A percentile compares a stretch with the other conserved stretches of the same genome.
Conservation (phyloP, 2,329 filamentous ascomycete species). For the Macrophomina tecta region DNA sequence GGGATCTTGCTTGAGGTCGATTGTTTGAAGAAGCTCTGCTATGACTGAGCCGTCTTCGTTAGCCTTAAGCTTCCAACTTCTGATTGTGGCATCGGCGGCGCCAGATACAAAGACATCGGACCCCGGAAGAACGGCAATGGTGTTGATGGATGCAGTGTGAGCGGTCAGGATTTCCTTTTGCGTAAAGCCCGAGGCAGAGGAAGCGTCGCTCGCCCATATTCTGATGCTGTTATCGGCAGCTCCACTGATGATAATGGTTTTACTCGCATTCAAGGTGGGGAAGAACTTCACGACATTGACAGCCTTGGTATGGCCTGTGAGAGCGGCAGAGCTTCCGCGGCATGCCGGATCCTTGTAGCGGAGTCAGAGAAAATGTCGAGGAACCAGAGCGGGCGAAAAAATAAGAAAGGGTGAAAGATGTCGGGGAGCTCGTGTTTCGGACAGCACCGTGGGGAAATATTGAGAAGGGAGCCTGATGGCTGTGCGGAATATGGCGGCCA, state of each 20-base stretch:
- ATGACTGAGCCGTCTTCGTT: slow-evolving; percentile 38
- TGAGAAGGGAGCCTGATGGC: background rate
- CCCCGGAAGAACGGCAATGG: slow-evolving; percentile 55
- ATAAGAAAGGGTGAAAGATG: background rate
- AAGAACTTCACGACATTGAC: slow-evolving; percentile 88
- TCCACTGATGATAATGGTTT: slow-evolving; percentile 74
- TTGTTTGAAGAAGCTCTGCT: slow-evolving; percentile 34
- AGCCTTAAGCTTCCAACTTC: slow-evolving; percentile 69
- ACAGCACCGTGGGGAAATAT: background rate
- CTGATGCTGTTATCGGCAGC: slow-evolving; percentile 79
- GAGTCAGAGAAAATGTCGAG: background rate
- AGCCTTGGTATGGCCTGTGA: slow-evolving; percentile 77
- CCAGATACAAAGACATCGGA: slow-evolving; percentile 62
- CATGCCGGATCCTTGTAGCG: slow-evolving; percentile 43
- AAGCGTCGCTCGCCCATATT: slow-evolving; percentile 58
- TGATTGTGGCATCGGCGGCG: slow-evolving; percentile 67
- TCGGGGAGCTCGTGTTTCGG: too few relatives aligned
- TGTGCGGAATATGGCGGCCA: background rate
- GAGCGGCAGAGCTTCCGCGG: slow-evolving; percentile 68
- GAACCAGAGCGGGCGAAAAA: background rate
- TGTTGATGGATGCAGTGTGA: slow-evolving; percentile 78
- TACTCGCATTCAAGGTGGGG: slow-evolving; percentile 54
- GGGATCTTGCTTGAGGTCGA: slow-evolving; percentile 56
- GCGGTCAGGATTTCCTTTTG: slow-evolving; percentile 61
- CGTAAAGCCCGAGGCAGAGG: slow-evolving; percentile 43